Base-by-base conservation (phyloP, 441 rosid species). In the Pelargonium australe region DNA sequence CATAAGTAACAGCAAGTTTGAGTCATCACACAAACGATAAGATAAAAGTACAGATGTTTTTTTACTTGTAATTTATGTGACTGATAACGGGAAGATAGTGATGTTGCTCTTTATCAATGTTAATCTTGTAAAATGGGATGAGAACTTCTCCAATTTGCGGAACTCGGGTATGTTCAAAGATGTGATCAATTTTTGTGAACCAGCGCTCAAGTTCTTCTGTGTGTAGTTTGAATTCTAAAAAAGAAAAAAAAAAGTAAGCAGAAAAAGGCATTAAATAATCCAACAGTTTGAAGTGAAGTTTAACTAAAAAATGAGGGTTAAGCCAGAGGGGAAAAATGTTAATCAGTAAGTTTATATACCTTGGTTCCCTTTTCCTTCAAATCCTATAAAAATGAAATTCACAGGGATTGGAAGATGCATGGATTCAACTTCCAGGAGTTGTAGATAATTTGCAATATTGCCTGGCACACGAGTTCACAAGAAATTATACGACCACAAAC, bases 321-420 rank as follows among this genome's bases (percentile, higher is more conserved):
- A n/a, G 44, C 45, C 14, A 63, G 2, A 62, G 51, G 43, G 45
- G 44, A 10, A 70, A 45, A 60, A 69, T 55, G 8, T 7, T 2
- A 40, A 20, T 14, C 19, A 44, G 71, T 40, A 51, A 70, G 63
- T 44, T 58, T 9, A 62, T 10, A 67, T 76, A 95, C 99, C 99
- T 82, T 87, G 93, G 83, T 92, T 95, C 77, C 99, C 99, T 76
- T 86, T 87, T 40, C 98, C 98, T 68, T 95, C 97, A 83, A 95
- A 95, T 67, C 99, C 99, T 55, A 95, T 78, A 77, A 95, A 92
- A 73, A 95, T 89, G 80, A 90, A 95, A 85, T 95, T 92, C 60
- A 95, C 92, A 8, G 99, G 98, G 53, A 95, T 85, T 0, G 98
- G 99, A 57, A 92, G 89, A 77, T 90, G 84, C 77, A 95, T 73